These are phyloP conservation scores for Ceratobasidium sp. DNA, from an alignment of 1,284 basidiomycete genomes.

Conservation along the genomic window DNA sequence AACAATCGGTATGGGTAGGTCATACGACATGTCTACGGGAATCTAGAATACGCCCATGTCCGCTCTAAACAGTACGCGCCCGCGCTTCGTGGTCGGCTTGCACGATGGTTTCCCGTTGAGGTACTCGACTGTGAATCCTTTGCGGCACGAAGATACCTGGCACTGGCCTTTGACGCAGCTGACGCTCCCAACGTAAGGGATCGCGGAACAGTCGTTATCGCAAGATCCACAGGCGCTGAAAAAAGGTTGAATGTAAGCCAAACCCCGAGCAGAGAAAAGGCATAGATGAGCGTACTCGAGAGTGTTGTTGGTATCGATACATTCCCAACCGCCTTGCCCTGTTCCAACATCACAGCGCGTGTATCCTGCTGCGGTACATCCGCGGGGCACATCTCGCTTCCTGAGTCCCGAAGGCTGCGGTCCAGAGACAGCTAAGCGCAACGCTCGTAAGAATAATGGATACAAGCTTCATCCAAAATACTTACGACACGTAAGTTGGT, in stretches of 20 bases:
- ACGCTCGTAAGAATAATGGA: neutral
- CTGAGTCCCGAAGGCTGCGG: conserved; percentile 16
- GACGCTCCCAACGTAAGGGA: conserved; percentile 28
- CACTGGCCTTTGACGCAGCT: conserved; percentile 17
- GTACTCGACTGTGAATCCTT: conserved; percentile 8
- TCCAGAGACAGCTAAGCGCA: neutral
- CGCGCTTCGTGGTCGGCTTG: conserved; percentile 9
- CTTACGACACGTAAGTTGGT: conserved; percentile 32
- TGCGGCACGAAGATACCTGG: conserved; percentile 23
- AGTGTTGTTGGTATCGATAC: conserved; percentile 19
- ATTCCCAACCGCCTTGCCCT: conserved; percentile 28
- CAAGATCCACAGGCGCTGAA: conserved; percentile 29
- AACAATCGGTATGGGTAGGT: no score
- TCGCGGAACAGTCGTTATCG: conserved; percentile 37
- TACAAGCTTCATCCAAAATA: neutral
- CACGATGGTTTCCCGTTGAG: conserved; percentile 12
- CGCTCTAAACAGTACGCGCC: conserved; percentile 11
- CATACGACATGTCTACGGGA: no score
- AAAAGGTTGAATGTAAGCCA: neutral
- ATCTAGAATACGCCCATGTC: no score
- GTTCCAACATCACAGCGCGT: conserved; percentile 23
- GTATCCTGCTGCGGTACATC: conserved; percentile 5
- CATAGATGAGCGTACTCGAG: conserved; percentile 14
- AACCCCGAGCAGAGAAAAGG: neutral
- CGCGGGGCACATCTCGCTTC: conserved; percentile 16